Percentiles rank a stretch among this genome's conserved stretches.
Evolutionary conservation across 257 asterid genomes (phyloP).

Genomic region (Craterostigma plantagineum): DNA sequence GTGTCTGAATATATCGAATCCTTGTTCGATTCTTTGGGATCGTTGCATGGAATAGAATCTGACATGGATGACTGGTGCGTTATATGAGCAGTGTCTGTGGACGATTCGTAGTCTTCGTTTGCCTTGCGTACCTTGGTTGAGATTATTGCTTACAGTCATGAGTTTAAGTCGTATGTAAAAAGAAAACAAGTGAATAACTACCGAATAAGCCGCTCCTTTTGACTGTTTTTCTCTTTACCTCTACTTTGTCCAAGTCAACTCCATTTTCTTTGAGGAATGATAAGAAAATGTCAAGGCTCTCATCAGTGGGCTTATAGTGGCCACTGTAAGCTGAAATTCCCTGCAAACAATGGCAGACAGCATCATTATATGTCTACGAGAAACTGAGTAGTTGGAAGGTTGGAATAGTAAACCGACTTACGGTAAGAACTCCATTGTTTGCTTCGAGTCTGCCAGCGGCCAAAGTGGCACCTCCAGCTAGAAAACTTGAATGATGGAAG

Average conservation of each 20-base stretch:
- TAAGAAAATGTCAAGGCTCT: conserved; percentile 42
- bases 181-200: not conserved
- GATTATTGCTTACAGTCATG: not conserved
- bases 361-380: not conserved
- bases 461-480: conserved; percentile 87
- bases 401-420: conserved; percentile 6
- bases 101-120: conserved; percentile 3
- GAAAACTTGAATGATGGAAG: conserved; percentile 95
- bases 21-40: conserved; percentile 9
- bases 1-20: conserved; percentile 1
- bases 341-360: conserved; percentile 18
- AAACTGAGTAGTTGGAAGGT: not conserved
- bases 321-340: conserved; percentile 89
- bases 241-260: conserved; percentile 2
- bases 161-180: not conserved
- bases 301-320: conserved; percentile 90
- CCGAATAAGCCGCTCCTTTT: not conserved
- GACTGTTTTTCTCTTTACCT: not conserved
- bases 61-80: conserved; percentile 7
- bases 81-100: conserved; percentile 6
- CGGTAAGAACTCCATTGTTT: conserved; percentile 62
- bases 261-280: conserved; percentile 15
- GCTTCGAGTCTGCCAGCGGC: conserved; percentile 91
- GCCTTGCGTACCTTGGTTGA: not conserved
- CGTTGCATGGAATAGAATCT: conserved; percentile 9